A percentile compares a stretch with the other conserved stretches of the same genome.
Evolutionary conservation across 768 basidiomycete species (phyloP).

Genomic region (Boletus bicolor): DNA sequence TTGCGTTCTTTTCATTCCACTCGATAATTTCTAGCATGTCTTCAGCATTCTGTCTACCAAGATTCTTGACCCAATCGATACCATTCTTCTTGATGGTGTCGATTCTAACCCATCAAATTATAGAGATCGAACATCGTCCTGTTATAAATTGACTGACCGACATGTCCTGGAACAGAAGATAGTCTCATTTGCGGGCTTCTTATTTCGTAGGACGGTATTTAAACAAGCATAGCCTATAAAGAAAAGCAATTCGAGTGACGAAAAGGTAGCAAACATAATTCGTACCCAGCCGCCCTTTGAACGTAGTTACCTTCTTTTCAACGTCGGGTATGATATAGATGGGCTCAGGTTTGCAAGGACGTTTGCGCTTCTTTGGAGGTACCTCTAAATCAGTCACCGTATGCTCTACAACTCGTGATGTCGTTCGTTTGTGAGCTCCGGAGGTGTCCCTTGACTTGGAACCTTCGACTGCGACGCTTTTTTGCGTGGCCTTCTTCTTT

Average conservation of each 20-base stretch:
- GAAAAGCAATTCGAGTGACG: background rate
- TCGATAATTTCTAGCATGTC: constrained; percentile 74
- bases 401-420: constrained; percentile 13
- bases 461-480: background rate
- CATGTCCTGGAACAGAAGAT: constrained; percentile 78
- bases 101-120: constrained; percentile 42
- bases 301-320: constrained; percentile 61
- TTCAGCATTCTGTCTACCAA: constrained; percentile 70
- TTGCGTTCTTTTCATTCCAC: constrained; percentile 87
- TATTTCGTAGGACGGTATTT: constrained; percentile 75
- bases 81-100: constrained; percentile 79
- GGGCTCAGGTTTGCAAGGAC: constrained; percentile 41
- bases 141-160: constrained; percentile 36
- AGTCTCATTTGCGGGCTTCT: constrained; percentile 58
- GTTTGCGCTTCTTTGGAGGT: constrained; percentile 29
- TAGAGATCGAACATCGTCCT: background rate
- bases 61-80: constrained; percentile 74
- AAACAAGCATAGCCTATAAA: constrained; percentile 72
- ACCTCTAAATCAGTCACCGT: background rate
- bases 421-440: constrained; percentile 3
- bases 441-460: background rate
- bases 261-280: background rate
- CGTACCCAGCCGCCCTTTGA: constrained; percentile 60
- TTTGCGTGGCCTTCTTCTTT: background rate
- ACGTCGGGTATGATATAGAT: constrained; percentile 73